Percentiles rank a stretch among this genome's conserved stretches.
These are phyloP conservation scores for Aquilaria agallochum DNA, from an alignment of 441 rosid genomes.

Conservation along the genomic window DNA sequence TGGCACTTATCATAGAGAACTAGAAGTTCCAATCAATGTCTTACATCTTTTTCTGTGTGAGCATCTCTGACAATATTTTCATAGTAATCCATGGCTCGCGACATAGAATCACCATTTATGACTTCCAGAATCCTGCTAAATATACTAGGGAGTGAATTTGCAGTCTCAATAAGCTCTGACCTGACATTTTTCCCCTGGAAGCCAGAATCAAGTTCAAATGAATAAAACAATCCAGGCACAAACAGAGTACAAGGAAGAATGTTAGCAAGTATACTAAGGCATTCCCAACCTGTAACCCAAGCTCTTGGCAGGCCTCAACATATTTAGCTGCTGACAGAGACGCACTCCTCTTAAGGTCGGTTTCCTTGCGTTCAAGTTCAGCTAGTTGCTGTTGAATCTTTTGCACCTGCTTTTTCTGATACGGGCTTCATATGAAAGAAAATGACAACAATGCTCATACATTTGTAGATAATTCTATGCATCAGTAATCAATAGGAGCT, in stretches of 20 bases:
- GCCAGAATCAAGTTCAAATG: constrained; percentile 8
- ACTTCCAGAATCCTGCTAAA: constrained; percentile 77
- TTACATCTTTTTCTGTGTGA: constrained; percentile 91
- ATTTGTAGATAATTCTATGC: not conserved
- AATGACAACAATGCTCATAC: constrained; percentile 1
- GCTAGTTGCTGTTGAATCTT: constrained; percentile 88
- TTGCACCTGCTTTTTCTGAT: constrained; percentile 94
- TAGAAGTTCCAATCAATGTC: constrained; percentile 16
- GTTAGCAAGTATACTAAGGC: constrained; percentile 10
- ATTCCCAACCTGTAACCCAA: constrained; percentile 79
- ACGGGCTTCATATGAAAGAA: constrained; percentile 50
- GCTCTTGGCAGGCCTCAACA: constrained; percentile 92
- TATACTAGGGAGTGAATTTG: constrained; percentile 81
- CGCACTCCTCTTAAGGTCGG: constrained; percentile 85
- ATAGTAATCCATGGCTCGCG: constrained; percentile 73
- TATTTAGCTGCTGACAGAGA: constrained; percentile 84
- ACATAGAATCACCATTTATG: constrained; percentile 62
- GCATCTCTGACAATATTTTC: constrained; percentile 74
- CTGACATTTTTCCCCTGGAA: constrained; percentile 89
- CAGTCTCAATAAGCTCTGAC: constrained; percentile 86
- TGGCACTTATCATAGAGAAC: not conserved
- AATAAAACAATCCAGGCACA: constrained; percentile 9
- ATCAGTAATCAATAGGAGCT: constrained; percentile 9
- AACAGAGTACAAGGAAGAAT: constrained; percentile 13
- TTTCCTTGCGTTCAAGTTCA: constrained; percentile 93